Evolutionary conservation across 495 filamentous ascomycete species (phyloP), one percentile per base, ranked within the genome.

Genomic region (Diplogelasinospora grovesii): DNA sequence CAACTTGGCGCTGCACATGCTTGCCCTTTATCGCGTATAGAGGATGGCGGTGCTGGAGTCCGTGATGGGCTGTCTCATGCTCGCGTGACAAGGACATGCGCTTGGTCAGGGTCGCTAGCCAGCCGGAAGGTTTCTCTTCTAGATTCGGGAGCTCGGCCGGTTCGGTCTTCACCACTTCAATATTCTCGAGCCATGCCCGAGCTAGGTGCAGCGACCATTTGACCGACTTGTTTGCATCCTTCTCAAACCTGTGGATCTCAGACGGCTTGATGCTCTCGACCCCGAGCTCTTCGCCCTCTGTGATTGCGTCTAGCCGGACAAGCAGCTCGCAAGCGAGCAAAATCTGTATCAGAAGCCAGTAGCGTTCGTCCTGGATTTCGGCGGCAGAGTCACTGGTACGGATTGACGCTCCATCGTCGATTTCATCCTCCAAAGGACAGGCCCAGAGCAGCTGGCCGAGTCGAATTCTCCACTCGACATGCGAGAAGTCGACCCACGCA

Each of bases 371-470:
- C 22, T 61, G 60, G 33, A 61, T 55, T 36, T 71, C 73, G 26
- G 61, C 61, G 2, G 67, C 54, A 5, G 59, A 57, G 2, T 68
- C 60, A 10, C 55, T 57, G 4, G 66, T 64, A 32, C 50, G 52
- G 29, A 62, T 60, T 11, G 59, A 55, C 6, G 60, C 43, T 2
- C 68, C 65, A 22, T 74, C 54, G 31, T 63, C 69, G 36, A 78
- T 60, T 10, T 75, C 74, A 38, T 76, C 77, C 26, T 66, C 66
- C 27, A 68, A 56, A 13, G 69, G 64, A n/a, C 65, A 57, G 14
- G 79, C 83, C 85, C 85, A 94, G 13, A 94, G 64, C 43, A 92
- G 60, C 52, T 92, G 86, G n/a, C 87, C 86, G 1, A 83, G 72
- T 8, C 81, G 67, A 20, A 89, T 77, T 14, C 87, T 72, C 85